Evolutionary conservation across 345 rosid genomes (phyloP), one percentile per base, ranked within the genome.

Genomic region (Anacardium occidentale): DNA sequence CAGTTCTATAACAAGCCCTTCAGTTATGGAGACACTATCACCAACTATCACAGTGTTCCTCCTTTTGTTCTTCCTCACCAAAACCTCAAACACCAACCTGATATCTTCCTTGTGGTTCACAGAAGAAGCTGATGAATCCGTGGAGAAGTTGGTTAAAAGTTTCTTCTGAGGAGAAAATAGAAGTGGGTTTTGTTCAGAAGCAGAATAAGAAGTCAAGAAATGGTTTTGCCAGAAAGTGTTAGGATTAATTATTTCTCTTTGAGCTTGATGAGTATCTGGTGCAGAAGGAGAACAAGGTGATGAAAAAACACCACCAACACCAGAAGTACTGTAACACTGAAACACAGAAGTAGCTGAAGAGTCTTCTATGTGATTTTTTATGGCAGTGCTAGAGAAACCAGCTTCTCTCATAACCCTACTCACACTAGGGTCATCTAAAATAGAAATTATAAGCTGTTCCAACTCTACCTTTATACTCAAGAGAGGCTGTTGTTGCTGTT

Each of bases 341-440:
- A 91, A 91, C 32, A 89, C 88, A 68, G 97, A 83, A 62, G 96
- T 84, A 76, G 83, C 76, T 13, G 89, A 83, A 79, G 85, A 82
- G 71, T 93, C 94, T 45, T 90, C 98, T 10, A 93, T 82, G 66
- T 85, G 85, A 80, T 64, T 89, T 70, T 91, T 93, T 7, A 91
- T 92, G 14, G 87, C 82, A 64, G 90, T 89, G 76, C 97, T 90
- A 51, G 93, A 89, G 74, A 93, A 87, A 0, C 98, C 98, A 63
- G 98, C 98, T 79, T 93, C 98, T 72, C 92, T 85, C 97, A 93
- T 91, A 75, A 91, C 97, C 80, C 98, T 81, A 68, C 96, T 89
- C 58, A 91, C 97, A 76, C 94, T 87, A 29, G 97, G 97, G 74
- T 91, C 97, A 80, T 91, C 97, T 2, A 91, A 72, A 58, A 91